Evolutionary conservation across 2,329 filamentous ascomycete genomes (phyloP).

Genomic region (Fusarium sp.): DNA sequence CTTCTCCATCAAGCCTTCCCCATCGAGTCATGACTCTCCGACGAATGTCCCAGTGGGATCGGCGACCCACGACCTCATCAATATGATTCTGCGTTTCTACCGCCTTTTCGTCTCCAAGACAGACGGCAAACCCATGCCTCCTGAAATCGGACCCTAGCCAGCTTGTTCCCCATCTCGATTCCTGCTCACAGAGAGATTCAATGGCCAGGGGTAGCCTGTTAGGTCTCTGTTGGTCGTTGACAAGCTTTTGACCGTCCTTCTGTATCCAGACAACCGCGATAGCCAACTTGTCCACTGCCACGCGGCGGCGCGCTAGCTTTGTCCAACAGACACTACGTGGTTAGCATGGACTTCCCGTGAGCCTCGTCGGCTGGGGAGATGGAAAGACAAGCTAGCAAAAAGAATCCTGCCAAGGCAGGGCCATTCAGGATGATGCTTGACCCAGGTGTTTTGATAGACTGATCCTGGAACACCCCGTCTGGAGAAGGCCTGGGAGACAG

Average conservation of each 20-base stretch:
- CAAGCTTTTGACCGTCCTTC: conserved; percentile 29
- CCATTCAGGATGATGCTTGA: conserved; percentile 1
- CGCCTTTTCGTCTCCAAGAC: not conserved
- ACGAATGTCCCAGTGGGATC: conserved; percentile 1
- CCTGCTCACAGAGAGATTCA: conserved; percentile 16
- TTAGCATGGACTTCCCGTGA: not conserved
- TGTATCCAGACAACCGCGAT: not conserved
- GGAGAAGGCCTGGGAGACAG: conserved; percentile 10
- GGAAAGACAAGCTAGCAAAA: not conserved
- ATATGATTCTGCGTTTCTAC: not conserved
- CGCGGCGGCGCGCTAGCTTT: not conserved
- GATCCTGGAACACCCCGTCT: conserved; percentile 1
- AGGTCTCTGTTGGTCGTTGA: conserved; percentile 8
- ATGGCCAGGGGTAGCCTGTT: conserved; percentile 3
- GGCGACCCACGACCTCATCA: conserved; percentile 18
- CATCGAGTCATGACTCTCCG: conserved; percentile 18
- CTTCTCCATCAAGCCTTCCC: conserved; percentile 6
- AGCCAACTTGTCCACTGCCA: conserved; percentile 11
- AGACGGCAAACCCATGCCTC: not conserved
- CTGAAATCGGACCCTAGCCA: not conserved
- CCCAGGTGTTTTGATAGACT: not conserved
- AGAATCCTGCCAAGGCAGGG: not conserved
- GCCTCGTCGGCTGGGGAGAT: not conserved
- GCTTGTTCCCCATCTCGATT: conserved; percentile 19
- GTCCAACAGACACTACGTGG: not conserved